Evolutionary conservation across 495 filamentous ascomycete genomes (phyloP).

Genomic region (Hypoxylon rickii): DNA sequence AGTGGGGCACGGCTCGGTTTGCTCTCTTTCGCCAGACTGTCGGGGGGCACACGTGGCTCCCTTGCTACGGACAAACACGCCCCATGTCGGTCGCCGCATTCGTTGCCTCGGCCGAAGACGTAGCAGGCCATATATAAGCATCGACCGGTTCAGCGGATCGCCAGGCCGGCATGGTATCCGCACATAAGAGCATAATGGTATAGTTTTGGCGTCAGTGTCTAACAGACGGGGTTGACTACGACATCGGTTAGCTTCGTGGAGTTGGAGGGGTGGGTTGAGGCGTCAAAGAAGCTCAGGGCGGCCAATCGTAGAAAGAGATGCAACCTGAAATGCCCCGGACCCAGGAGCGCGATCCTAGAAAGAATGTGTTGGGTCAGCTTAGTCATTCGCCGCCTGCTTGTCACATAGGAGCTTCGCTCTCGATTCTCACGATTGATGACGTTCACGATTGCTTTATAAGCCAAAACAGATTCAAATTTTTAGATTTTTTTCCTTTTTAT

Average conservation of each 20-base stretch:
- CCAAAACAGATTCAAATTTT: too few relatives aligned
- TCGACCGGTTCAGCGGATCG: too few relatives aligned
- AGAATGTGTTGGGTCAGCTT: neutral
- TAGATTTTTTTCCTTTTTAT: too few relatives aligned
- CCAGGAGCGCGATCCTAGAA: neutral
- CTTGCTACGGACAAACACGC: constrained; percentile 12
- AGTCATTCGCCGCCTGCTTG: too few relatives aligned
- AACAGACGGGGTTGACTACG: too few relatives aligned
- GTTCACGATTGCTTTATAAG: too few relatives aligned
- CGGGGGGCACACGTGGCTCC: constrained; percentile 29
- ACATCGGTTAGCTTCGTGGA: neutral
- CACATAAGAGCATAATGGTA: too few relatives aligned
- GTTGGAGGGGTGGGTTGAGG: neutral
- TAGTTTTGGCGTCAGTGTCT: too few relatives aligned
- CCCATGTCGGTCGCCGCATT: constrained; percentile 2
- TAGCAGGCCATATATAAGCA: constrained; percentile 5
- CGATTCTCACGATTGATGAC: too few relatives aligned
- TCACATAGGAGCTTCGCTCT: too few relatives aligned
- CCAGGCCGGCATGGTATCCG: too few relatives aligned
- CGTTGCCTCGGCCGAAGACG: neutral
- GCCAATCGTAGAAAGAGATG: too few relatives aligned
- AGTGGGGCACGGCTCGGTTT: constrained; percentile 16
- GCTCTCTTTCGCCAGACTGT: constrained; percentile 5
- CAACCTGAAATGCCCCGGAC: neutral
- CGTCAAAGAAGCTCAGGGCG: neutral